Evolutionary conservation across 139 green algal genomes (phyloP).

Genomic region (Chlorella sp.): DNA sequence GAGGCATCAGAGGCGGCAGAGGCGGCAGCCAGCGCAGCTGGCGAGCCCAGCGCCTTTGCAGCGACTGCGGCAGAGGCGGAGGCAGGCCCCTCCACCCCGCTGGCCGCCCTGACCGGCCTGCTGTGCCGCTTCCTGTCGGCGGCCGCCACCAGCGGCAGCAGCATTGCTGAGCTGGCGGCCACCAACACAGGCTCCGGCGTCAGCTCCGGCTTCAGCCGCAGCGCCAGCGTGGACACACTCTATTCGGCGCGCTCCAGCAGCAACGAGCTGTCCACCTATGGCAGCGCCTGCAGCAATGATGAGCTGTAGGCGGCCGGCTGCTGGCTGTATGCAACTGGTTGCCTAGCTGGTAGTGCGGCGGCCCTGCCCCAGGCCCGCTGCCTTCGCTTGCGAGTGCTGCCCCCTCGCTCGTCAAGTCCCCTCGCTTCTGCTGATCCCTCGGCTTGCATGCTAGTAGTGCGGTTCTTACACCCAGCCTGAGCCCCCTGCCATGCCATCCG

Average conservation of each 20-base stretch:
- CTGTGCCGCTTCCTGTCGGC: constrained; percentile 15
- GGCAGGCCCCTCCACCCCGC: neutral
- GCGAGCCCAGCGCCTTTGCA: neutral
- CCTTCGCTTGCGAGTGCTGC: neutral
- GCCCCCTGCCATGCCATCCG: too few relatives aligned
- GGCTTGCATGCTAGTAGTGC: neutral
- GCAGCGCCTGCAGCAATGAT: neutral
- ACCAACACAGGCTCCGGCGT: neutral
- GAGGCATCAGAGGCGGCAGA: neutral
- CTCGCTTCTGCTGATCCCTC: neutral
- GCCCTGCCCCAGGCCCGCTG: too few relatives aligned
- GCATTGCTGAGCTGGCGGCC: constrained; percentile 8
- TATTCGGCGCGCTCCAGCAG: neutral
- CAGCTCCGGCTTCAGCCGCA: neutral
- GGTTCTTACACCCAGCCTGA: too few relatives aligned
- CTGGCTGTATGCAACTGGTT: neutral
- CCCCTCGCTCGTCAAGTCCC: neutral
- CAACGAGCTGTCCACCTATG: neutral
- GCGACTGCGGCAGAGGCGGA: neutral
- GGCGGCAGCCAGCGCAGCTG: neutral
- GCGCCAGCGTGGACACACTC: neutral
- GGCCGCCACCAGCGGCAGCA: constrained; percentile 19
- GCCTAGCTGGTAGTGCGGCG: neutral
- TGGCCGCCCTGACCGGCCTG: neutral
- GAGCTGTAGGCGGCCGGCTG: neutral